Conservation (phyloP, 768 basidiomycete genomes). For the Suillus alpinus region DNA sequence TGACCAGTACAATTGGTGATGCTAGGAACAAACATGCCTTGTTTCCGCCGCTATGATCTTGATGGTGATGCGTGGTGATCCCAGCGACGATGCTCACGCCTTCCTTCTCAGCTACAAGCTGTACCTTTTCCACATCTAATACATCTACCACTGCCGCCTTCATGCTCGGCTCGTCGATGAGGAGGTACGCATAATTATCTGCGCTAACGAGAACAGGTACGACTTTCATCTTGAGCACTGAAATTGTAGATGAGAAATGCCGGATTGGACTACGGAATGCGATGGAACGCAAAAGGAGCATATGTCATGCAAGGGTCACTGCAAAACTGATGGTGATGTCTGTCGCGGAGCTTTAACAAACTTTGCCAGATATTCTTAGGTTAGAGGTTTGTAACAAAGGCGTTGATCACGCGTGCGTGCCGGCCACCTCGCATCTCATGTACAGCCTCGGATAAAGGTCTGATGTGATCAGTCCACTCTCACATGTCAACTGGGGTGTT, state of each 20-base stretch:
- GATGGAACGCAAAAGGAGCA: slow-evolving; percentile 5
- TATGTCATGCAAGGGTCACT: not conserved
- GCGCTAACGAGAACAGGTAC: slow-evolving; percentile 74
- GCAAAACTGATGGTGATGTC: slow-evolving; percentile 6
- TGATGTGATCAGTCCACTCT: not conserved
- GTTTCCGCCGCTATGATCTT: slow-evolving; percentile 89
- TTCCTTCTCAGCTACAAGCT: slow-evolving; percentile 55
- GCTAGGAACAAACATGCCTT: slow-evolving; percentile 41
- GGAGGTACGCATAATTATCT: slow-evolving; percentile 85
- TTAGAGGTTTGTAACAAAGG: not conserved
- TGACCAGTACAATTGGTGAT: not conserved
- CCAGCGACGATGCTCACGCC: slow-evolving; percentile 66
- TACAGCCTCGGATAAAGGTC: not conserved
- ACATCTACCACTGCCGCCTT: slow-evolving; percentile 81
- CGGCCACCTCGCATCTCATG: slow-evolving; percentile 1
- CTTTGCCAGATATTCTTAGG: not conserved
- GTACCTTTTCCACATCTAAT: slow-evolving; percentile 70
- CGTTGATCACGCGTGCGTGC: not conserved
- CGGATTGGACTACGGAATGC: slow-evolving; percentile 7
- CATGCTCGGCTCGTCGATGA: slow-evolving; percentile 65
- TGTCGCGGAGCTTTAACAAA: not conserved
- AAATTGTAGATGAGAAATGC: slow-evolving; percentile 15
- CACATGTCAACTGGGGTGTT: not conserved
- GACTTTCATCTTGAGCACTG: slow-evolving; percentile 56
- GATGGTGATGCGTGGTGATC: slow-evolving; percentile 91